These are phyloP conservation scores for Globisporangium barbulae DNA, from an alignment of 352 stramenopile species.

Conservation along the genomic window DNA sequence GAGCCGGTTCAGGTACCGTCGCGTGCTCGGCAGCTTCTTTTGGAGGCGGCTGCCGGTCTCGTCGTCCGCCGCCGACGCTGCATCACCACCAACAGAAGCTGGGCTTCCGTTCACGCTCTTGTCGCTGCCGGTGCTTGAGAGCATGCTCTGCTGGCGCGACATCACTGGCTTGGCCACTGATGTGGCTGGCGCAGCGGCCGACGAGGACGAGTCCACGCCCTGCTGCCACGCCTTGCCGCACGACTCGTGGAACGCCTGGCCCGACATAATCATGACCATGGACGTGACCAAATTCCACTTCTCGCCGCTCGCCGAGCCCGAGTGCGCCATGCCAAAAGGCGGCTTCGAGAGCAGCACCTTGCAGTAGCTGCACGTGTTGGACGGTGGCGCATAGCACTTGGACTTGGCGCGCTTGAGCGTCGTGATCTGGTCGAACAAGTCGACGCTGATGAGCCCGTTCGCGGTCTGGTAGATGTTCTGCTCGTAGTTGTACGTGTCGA, in stretches of 20 bases:
- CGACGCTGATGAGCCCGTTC: constrained; percentile 77
- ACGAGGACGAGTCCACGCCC: constrained; percentile 42
- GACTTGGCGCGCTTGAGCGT: constrained; percentile 74
- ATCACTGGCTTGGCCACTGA: constrained; percentile 21
- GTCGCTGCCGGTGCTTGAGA: constrained; percentile 19
- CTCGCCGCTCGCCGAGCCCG: constrained; percentile 52
- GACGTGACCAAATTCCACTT: constrained; percentile 86
- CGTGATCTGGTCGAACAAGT: constrained; percentile 84
- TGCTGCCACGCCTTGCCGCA: constrained; percentile 86
- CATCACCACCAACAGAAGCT: constrained; percentile 10
- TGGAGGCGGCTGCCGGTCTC: constrained; percentile 54
- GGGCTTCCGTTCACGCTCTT: constrained; percentile 30
- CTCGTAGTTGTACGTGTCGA: constrained; percentile 93
- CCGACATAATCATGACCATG: constrained; percentile 76
- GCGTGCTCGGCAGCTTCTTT: constrained; percentile 76
- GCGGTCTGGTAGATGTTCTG: constrained; percentile 88
- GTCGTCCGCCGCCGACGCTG: constrained; percentile 28
- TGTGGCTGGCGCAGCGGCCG: background rate
- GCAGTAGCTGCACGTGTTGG: constrained; percentile 77
- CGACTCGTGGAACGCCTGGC: constrained; percentile 83
- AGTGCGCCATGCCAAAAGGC: constrained; percentile 83
- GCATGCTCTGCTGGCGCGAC: constrained; percentile 32
- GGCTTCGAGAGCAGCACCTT: constrained; percentile 78
- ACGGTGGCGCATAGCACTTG: constrained; percentile 67
- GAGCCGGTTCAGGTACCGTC: constrained; percentile 72